Evolutionary conservation across 1,284 basidiomycete genomes (phyloP).

Genomic region (Mycena sp.): DNA sequence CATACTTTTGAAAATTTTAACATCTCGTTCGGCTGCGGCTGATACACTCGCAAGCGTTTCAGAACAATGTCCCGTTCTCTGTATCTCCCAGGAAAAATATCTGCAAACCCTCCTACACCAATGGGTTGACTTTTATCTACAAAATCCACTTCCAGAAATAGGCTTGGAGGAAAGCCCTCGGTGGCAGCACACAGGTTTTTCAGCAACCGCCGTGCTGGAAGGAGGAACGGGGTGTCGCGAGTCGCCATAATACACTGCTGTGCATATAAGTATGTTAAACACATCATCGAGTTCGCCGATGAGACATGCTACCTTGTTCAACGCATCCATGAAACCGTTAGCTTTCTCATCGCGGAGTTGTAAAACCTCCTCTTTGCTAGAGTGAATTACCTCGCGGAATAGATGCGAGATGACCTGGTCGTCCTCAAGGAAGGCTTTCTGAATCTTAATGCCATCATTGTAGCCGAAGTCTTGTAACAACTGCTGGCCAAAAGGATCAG

Average conservation of each 20-base stretch:
- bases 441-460: too few relatives aligned
- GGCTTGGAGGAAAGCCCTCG: constrained; percentile 6
- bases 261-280: constrained; percentile 2
- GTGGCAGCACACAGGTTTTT: constrained; percentile 4
- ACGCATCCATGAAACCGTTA: constrained; percentile 12
- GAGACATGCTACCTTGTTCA: constrained; percentile 14
- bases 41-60: constrained; percentile 10
- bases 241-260: constrained; percentile 3
- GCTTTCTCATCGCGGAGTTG: constrained; percentile 8
- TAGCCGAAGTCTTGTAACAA: constrained; percentile 15
- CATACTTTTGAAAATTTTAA: constrained; percentile 13
- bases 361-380: constrained; percentile 12
- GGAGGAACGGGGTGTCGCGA: background rate
- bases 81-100: constrained; percentile 17
- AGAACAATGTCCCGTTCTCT: constrained; percentile 12
- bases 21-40: constrained; percentile 3
- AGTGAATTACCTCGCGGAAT: constrained; percentile 14
- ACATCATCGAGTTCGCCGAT: constrained; percentile 8
- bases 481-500: constrained; percentile 9
- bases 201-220: background rate
- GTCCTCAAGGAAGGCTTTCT: too few relatives aligned
- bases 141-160: constrained; percentile 13
- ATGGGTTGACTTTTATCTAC: constrained; percentile 7
- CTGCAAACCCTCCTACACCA: constrained; percentile 10
- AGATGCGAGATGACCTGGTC: constrained; percentile 13